Percentiles rank a stretch among this genome's conserved stretches.
Evolutionary conservation across 2,329 filamentous ascomycete genomes (phyloP).

Genomic region (Venturia oleaginea): DNA sequence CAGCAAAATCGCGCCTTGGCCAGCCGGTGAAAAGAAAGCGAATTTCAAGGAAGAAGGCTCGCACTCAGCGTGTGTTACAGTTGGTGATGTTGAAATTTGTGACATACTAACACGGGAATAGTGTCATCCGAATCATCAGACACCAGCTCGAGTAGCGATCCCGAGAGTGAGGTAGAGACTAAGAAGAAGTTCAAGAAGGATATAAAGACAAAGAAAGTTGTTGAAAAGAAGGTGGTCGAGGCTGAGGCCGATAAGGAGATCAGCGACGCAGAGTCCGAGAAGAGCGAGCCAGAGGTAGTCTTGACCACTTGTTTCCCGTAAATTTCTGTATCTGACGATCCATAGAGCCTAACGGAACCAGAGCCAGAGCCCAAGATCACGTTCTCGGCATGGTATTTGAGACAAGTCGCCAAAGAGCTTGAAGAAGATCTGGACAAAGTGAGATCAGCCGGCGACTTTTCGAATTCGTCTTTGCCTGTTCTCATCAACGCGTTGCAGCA

Average conservation of each 20-base stretch:
- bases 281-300: constrained; percentile 6
- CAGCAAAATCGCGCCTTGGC: neutral
- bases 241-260: neutral
- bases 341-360: neutral
- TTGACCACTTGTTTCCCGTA: neutral
- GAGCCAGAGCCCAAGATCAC: neutral
- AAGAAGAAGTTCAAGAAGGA: neutral
- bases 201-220: neutral
- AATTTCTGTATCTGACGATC: neutral
- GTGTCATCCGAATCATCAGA: neutral
- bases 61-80: constrained; percentile 1
- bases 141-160: constrained; percentile 3
- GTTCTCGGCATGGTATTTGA: constrained; percentile 11
- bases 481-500: constrained; percentile 12
- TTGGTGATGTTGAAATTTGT: neutral
- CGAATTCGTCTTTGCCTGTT: constrained; percentile 13
- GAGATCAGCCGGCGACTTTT: constrained; percentile 13
- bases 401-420: constrained; percentile 12
- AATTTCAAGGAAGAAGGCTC: neutral
- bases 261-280: neutral
- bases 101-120: neutral
- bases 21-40: constrained; percentile 1
- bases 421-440: constrained; percentile 14
- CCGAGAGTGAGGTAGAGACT: constrained; percentile 4
- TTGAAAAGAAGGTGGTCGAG: neutral